These are phyloP conservation scores for Tricholoma sp. DNA, from an alignment of 768 basidiomycete genomes.

Conservation along the genomic window DNA sequence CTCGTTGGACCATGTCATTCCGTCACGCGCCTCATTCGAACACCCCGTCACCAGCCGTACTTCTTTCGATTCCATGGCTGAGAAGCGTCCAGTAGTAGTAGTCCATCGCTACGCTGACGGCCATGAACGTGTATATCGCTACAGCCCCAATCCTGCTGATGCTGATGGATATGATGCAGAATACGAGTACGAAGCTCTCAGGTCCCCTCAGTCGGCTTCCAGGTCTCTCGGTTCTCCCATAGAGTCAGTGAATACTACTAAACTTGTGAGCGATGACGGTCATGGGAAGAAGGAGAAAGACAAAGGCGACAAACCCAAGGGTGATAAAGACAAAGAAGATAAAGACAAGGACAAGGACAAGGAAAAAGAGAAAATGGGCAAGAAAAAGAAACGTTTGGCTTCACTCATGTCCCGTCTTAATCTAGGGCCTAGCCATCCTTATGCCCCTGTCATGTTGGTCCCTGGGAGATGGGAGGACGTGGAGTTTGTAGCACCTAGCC, in stretches of 20 bases:
- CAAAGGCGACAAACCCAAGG: neutral
- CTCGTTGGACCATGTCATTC: no score
- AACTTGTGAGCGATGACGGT: neutral
- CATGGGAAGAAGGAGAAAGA: neutral
- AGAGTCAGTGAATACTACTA: neutral
- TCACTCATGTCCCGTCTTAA: conserved; percentile 2
- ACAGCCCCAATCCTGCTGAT: neutral
- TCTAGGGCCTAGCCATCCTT: neutral
- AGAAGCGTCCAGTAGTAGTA: neutral
- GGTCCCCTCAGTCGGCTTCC: neutral
- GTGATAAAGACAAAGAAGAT: no score
- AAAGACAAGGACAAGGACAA: neutral
- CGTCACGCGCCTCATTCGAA: no score
- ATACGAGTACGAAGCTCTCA: neutral
- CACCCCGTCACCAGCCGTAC: no score
- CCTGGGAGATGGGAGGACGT: neutral
- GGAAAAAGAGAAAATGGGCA: conserved; percentile 3
- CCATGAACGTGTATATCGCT: neutral
- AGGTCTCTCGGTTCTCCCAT: neutral
- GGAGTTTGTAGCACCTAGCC: neutral
- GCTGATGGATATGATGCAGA: neutral
- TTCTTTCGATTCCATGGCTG: neutral
- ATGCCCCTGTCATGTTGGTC: neutral
- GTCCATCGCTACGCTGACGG: neutral
- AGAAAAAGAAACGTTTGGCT: conserved; percentile 1